A percentile compares a stretch with the other conserved stretches of the same genome.
These are phyloP conservation scores for Protostelium mycophagum DNA, from an alignment of 78 protist genomes.

Conservation along the genomic window DNA sequence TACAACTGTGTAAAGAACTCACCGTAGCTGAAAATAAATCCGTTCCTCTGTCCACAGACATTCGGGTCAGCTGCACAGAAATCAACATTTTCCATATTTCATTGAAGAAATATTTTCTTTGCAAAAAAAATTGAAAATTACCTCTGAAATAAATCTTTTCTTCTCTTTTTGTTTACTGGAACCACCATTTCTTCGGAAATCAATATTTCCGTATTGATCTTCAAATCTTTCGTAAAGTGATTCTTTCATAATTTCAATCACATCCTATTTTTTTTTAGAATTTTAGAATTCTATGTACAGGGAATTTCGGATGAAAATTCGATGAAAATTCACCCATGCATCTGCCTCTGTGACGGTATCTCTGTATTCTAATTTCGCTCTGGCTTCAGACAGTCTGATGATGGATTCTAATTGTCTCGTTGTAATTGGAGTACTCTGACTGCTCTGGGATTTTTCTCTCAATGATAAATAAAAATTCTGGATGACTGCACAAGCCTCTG, in stretches of 20 bases:
- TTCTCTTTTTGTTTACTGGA: conserved; percentile 5
- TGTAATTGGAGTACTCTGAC: conserved; percentile 82
- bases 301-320: conserved; percentile 33
- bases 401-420: conserved; percentile 98
- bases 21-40: background rate
- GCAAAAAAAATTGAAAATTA: background rate
- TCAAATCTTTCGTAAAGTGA: conserved; percentile 28
- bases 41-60: background rate
- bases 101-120: background rate
- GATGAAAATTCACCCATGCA: conserved; percentile 40
- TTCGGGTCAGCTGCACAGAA: background rate
- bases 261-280: conserved; percentile 4
- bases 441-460: background rate
- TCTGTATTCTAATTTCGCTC: conserved; percentile 92
- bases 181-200: conserved; percentile 34
- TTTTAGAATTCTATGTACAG: background rate
- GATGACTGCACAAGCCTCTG: conserved; percentile 69
- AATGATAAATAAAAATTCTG: conserved; percentile 78
- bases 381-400: conserved; percentile 92
- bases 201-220: conserved; percentile 47
- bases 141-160: background rate
- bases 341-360: conserved; percentile 73
- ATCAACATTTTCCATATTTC: background rate
- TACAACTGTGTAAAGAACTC: background rate
- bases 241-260: conserved; percentile 38